phyloP scores from a whole-genome alignment of 345 rosid genomes.

The Theobroma cacao region DNA sequence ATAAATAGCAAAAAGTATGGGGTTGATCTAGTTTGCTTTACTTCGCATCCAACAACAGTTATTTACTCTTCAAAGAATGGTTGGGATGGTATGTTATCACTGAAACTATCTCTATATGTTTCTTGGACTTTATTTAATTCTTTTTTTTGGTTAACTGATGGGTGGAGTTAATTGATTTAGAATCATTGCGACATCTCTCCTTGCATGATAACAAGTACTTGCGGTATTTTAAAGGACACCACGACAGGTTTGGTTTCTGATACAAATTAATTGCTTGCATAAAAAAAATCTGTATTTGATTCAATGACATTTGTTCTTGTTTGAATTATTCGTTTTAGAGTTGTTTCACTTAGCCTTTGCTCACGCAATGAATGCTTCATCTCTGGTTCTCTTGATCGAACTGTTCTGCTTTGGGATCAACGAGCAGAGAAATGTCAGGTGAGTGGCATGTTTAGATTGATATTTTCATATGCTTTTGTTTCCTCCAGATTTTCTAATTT shows the following conservation, averaged over 20 bases:
- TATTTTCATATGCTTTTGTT: not conserved
- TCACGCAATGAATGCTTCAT: constrained; percentile 82
- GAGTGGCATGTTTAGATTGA: constrained; percentile 8
- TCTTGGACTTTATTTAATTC: not conserved
- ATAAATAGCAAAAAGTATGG: constrained; percentile 98
- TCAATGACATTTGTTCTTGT: not conserved
- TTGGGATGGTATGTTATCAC: constrained; percentile 79
- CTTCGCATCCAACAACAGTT: constrained; percentile 86
- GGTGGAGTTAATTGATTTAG: constrained; percentile 30
- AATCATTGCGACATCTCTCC: constrained; percentile 85
- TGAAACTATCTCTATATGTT: not conserved
- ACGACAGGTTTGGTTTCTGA: constrained; percentile 69
- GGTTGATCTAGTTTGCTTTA: constrained; percentile 90
- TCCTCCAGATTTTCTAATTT: not conserved
- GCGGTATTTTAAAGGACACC: constrained; percentile 96
- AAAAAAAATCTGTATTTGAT: not conserved
- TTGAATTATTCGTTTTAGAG: constrained; percentile 41
- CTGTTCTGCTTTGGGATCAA: constrained; percentile 98
- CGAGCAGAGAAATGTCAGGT: constrained; percentile 98
- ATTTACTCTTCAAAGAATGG: constrained; percentile 97
- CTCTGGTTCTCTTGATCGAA: constrained; percentile 95
- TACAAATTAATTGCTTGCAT: not conserved
- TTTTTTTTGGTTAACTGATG: constrained; percentile 1
- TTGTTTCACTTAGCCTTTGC: constrained; percentile 90
- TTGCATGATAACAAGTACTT: constrained; percentile 95